Evolutionary conservation across 192 early-diverging fungal species (phyloP), one percentile per base, ranked within the genome.

Genomic region (Umbelopsis sp.): DNA sequence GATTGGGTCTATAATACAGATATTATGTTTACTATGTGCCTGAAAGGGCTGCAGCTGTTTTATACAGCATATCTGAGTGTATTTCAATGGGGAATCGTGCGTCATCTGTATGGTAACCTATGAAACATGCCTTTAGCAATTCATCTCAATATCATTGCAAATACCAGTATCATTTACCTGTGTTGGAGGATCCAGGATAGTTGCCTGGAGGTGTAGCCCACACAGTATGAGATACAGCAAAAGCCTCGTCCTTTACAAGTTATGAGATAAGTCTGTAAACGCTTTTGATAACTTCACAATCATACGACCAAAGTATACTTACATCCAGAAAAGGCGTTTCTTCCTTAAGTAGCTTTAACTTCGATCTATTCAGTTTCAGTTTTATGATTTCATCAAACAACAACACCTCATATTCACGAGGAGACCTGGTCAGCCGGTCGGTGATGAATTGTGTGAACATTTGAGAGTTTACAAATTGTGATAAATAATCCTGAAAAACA

Each of bases 341-440:
- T 67, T 93, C 93, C 66, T 94, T 94, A 3, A 81, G 80, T 41
- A 94, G 74, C 21, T 87, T 85, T 48, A 94, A 78, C 49, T 89
- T 89, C 15, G 89, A 91, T 52, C 93, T 77, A 68, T 93, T 94
- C 48, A 92, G 78, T 76, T 94, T 94, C 10, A 86, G 84, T 67
- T 91, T 93, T 71, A 94, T 92, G 35, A 83, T 80, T 67, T 94
- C 93, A 73, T 94, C 93, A 81, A 94, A 94, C 71, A 92, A 88
- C 8, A 91, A 77, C 11, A 91, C 87, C 49, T 93, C 92, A 37
- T 86, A 88, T 61, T 94, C 89, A 6, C 77, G 75, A 46, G 80
- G 74, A 15, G 87, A 81, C 10, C 89, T 82, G 44, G 87, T 85
- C 12, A 92, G 67, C 15, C 93, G 81, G 50, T 93, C 91, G 25